phyloP scores from a whole-genome alignment of 2,329 filamentous ascomycete genomes.

The Sclerotinia spermophila region DNA sequence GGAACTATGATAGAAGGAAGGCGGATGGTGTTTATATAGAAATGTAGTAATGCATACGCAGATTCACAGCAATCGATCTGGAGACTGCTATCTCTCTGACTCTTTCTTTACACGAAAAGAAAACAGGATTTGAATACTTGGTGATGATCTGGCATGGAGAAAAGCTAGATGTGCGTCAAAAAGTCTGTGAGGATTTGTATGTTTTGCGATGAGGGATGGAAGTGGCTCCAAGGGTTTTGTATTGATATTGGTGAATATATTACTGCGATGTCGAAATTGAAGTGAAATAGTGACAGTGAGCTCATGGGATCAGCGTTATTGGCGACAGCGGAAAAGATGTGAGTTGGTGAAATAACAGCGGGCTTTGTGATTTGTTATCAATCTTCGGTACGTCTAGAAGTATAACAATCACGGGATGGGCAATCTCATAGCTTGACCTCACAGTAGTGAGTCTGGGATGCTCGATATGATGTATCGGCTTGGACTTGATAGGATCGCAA shows the following conservation, averaged over 20 bases:
- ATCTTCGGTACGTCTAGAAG: neutral
- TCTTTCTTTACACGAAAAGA: no score
- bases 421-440: no score
- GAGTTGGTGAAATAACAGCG: no score
- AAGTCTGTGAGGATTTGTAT: neutral
- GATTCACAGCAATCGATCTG: neutral
- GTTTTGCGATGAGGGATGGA: neutral
- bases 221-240: accelerated
- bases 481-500: no score
- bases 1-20: neutral
- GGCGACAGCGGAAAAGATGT: neutral
- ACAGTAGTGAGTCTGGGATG: no score
- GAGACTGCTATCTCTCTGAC: neutral
- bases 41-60: neutral
- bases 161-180: no score
- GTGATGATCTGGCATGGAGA: no score
- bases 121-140: no score
- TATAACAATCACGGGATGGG: no score
- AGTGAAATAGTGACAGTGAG: neutral
- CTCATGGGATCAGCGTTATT: accelerated
- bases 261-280: neutral
- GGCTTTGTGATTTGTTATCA: neutral
- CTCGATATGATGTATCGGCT: no score
- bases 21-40: neutral
- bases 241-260: neutral